Evolutionary conservation across 495 filamentous ascomycete genomes (phyloP).

Genomic region (Tuber indicum): DNA sequence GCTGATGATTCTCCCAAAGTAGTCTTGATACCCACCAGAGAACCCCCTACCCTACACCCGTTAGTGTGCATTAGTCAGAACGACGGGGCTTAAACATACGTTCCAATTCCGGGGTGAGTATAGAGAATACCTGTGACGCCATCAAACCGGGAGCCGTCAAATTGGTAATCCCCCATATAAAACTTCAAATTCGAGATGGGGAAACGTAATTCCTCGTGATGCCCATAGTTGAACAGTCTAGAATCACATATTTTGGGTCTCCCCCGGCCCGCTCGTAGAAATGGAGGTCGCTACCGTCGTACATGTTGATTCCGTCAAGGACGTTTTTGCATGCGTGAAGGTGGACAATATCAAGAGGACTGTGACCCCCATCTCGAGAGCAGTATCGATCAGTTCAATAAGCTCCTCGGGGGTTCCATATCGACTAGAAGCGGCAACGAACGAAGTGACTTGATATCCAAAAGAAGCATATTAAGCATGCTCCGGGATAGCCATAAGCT

Average conservation of each 20-base stretch:
- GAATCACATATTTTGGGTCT: conserved; percentile 92
- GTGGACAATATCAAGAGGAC: conserved; percentile 96
- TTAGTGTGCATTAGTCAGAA: conserved; percentile 24
- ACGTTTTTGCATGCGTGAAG: conserved; percentile 97
- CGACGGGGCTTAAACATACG: conserved; percentile 55
- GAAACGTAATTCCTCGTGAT: conserved; percentile 89
- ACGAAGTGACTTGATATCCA: conserved; percentile 96
- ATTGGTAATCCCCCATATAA: conserved; percentile 98
- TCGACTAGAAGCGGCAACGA: conserved; percentile 94
- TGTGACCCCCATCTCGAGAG: conserved; percentile 82
- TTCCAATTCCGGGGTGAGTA: conserved; percentile 91
- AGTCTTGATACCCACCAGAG: conserved; percentile 96
- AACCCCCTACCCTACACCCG: conserved; percentile 69
- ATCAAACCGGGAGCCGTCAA: conserved; percentile 96
- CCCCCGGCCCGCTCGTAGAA: conserved; percentile 84
- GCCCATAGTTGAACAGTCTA: conserved; percentile 92
- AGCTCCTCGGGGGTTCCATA: conserved; percentile 92
- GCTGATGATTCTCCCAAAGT: conserved; percentile 87
- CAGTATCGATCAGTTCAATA: conserved; percentile 93
- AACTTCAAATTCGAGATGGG: conserved; percentile 90
- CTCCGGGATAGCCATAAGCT: conserved; percentile 98
- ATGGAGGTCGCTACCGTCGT: conserved; percentile 91
- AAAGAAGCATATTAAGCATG: conserved; percentile 99
- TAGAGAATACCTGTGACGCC: conserved; percentile 99
- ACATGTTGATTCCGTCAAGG: conserved; percentile 84